Evolutionary conservation across 1,139 yeast species (phyloP).

Genomic region (Yarrowia galli): DNA sequence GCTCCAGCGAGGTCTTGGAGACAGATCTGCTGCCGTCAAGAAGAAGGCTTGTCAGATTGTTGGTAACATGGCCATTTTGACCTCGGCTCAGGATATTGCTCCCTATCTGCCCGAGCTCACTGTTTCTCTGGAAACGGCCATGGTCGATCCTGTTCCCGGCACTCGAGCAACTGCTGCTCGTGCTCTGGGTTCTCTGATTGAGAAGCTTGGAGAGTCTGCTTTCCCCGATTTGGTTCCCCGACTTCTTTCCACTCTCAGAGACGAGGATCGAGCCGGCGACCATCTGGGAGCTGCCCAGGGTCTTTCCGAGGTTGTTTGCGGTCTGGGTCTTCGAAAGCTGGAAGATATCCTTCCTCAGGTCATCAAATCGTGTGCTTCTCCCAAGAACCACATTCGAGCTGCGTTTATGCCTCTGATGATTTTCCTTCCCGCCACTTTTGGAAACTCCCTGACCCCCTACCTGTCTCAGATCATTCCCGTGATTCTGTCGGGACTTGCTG

Average conservation of each 20-base stretch:
- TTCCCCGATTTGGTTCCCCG: slow-evolving; percentile 93
- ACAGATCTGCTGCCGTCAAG: slow-evolving; percentile 89
- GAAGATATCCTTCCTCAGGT: slow-evolving; percentile 88
- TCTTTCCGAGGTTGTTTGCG: slow-evolving; percentile 89
- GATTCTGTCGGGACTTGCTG: slow-evolving; percentile 89
- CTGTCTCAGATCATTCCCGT: slow-evolving; percentile 87
- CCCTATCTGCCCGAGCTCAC: slow-evolving; percentile 84
- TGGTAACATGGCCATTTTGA: slow-evolving; percentile 96
- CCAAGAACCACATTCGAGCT: slow-evolving; percentile 78
- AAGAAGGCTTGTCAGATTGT: slow-evolving; percentile 97
- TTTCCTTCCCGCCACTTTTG: slow-evolving; percentile 93
- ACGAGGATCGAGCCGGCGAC: slow-evolving; percentile 85
- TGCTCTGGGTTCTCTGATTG: slow-evolving; percentile 95
- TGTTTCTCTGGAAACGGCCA: slow-evolving; percentile 84
- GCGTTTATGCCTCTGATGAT: slow-evolving; percentile 92
- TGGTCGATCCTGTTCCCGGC: slow-evolving; percentile 98
- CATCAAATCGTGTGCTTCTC: slow-evolving; percentile 71
- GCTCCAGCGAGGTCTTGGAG: slow-evolving; percentile 93
- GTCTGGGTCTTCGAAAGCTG: slow-evolving; percentile 83
- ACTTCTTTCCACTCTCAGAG: slow-evolving; percentile 75
- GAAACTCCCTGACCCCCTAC: slow-evolving; percentile 89
- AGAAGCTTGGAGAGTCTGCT: slow-evolving; percentile 92
- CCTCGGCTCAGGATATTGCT: slow-evolving; percentile 81
- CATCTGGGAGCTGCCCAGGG: slow-evolving; percentile 98
- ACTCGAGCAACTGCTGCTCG: slow-evolving; percentile 98